phyloP scores from a whole-genome alignment of 331 rosid genomes.

The Arachis monticola region DNA sequence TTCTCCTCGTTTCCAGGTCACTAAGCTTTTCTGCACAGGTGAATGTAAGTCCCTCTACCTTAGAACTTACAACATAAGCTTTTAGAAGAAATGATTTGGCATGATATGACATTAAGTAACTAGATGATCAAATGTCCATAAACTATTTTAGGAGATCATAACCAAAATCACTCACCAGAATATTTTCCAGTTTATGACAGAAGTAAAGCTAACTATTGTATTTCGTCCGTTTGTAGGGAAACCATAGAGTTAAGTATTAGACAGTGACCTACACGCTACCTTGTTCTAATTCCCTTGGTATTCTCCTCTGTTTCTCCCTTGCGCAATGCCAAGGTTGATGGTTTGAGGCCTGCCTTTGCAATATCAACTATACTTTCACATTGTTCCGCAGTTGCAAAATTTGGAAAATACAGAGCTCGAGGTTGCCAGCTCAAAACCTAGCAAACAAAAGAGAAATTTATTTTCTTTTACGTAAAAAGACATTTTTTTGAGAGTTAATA shows the following conservation, averaged over 20 bases:
- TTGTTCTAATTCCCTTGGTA: conserved; percentile 83
- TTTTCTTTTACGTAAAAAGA: no score
- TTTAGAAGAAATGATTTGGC: not conserved
- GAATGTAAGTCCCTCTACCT: no score
- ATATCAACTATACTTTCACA: conserved; percentile 60
- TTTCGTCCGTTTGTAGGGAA: conserved; percentile 21
- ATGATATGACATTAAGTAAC: conserved; percentile 26
- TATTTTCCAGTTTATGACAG: not conserved
- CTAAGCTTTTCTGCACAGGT: no score
- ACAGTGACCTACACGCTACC: conserved; percentile 49
- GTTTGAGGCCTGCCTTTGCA: conserved; percentile 67
- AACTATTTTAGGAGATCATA: no score
- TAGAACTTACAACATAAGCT: no score
- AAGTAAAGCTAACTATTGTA: conserved; percentile 21
- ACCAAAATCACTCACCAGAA: no score
- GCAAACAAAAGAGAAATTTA: conserved; percentile 3
- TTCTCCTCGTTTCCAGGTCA: no score
- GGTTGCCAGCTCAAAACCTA: conserved; percentile 94
- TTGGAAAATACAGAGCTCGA: conserved; percentile 82
- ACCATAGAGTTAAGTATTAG: not conserved
- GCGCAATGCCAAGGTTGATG: conserved; percentile 78
- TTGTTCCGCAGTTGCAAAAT: conserved; percentile 81
- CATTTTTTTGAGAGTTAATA: conserved; percentile 14
- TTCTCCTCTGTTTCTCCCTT: conserved; percentile 75
- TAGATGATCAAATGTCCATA: not conserved